A percentile compares a stretch with the other conserved stretches of the same genome.
Conservation (phyloP, 2,329 filamentous ascomycete genomes). For the Sporothrix variecibatus region DNA sequence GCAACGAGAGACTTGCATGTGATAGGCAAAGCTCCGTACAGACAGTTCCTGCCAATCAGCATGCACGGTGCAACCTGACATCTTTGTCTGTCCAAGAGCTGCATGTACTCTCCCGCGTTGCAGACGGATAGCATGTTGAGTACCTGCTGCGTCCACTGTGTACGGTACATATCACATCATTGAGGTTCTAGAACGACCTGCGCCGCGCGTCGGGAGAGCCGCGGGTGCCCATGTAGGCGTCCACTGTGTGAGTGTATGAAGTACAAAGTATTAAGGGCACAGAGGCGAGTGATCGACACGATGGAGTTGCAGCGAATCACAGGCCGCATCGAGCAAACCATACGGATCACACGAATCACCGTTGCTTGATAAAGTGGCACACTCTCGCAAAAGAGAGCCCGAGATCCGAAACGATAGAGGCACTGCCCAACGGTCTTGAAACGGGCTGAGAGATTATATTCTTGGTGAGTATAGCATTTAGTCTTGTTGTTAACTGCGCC, state of each 20-base stretch:
- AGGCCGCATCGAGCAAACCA: background rate
- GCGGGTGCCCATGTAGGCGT: background rate
- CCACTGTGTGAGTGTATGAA: background rate
- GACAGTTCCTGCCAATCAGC: background rate
- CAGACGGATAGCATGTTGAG: background rate
- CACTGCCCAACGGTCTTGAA: background rate
- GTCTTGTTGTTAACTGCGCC: background rate
- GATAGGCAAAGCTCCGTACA: background rate
- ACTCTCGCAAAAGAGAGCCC: constrained; percentile 5
- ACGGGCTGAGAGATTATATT: background rate
- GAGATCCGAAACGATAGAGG: background rate
- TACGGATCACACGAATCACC: background rate
- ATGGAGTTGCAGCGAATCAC: background rate
- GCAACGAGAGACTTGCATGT: constrained; percentile 5
- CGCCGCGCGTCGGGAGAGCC: background rate
- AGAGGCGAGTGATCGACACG: background rate
- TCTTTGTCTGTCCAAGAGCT: background rate
- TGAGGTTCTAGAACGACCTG: constrained; percentile 1
- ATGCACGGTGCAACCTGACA: background rate
- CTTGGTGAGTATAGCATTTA: background rate
- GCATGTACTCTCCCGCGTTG: background rate
- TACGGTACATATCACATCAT: background rate
- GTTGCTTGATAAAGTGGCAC: background rate
- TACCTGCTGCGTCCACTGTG: background rate
- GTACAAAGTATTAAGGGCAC: background rate